Conservation (phyloP, 148 eudicot species). For the Rhododendron kiyosumense region DNA sequence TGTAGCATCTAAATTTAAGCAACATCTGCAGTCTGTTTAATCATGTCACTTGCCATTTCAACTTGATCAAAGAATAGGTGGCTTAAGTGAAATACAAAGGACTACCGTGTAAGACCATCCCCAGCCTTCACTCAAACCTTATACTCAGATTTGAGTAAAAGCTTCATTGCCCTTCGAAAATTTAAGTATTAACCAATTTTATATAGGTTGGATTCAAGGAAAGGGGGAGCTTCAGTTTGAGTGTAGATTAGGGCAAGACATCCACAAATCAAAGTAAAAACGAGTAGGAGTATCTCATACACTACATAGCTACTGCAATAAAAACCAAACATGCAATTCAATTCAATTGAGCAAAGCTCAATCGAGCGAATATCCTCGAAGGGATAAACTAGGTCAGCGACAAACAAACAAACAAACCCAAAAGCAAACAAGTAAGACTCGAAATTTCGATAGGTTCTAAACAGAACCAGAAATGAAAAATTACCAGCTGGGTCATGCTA, state of each 20-base stretch:
- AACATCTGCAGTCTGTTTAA: neutral
- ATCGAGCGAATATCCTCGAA: neutral
- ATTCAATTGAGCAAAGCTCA: neutral
- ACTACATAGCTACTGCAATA: neutral
- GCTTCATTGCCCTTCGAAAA: neutral
- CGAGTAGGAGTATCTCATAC: neutral
- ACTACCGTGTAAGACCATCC: neutral
- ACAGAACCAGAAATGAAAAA: neutral
- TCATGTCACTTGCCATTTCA: neutral
- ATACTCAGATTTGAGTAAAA: neutral
- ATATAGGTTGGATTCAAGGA: neutral
- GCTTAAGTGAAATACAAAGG: neutral
- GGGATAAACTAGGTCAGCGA: neutral
- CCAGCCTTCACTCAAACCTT: neutral
- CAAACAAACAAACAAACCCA: neutral
- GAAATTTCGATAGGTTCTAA: neutral
- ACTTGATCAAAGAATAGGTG: neutral
- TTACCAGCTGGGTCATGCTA: constrained; percentile 60
- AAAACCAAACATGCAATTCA: neutral
- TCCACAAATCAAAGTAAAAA: neutral
- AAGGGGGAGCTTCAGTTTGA: neutral
- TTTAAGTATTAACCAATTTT: neutral
- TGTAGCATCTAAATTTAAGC: neutral
- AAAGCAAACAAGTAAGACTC: neutral
- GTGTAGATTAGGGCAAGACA: neutral